These are phyloP conservation scores for Penicillium egyptiacum DNA, from an alignment of 495 filamentous ascomycete genomes.

Conservation along the genomic window DNA sequence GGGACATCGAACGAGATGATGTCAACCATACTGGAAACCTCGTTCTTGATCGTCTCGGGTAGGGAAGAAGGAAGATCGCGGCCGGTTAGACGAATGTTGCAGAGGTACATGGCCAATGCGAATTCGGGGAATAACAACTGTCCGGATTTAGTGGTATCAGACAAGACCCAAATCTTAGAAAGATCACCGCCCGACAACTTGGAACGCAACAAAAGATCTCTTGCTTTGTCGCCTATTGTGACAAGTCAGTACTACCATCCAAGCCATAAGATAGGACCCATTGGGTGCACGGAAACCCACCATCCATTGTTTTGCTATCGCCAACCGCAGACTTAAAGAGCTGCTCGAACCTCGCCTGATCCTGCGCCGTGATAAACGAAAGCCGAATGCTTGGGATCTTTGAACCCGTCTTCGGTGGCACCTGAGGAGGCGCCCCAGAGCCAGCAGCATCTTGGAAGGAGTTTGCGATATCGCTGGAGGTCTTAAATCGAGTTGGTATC, in stretches of 20 bases:
- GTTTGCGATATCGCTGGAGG: constrained; percentile 82
- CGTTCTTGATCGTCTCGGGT: constrained; percentile 86
- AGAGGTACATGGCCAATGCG: constrained; percentile 97
- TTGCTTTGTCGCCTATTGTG: constrained; percentile 71
- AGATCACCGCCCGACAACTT: constrained; percentile 78
- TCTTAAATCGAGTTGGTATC: constrained; percentile 55
- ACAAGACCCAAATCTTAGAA: constrained; percentile 91
- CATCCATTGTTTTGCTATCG: constrained; percentile 81
- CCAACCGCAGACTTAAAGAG: constrained; percentile 95
- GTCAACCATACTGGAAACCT: constrained; percentile 99
- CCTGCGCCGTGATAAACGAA: constrained; percentile 91
- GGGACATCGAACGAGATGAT: constrained; percentile 95
- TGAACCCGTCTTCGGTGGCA: constrained; percentile 53
- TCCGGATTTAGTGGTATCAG: constrained; percentile 94
- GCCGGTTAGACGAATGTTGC: constrained; percentile 86
- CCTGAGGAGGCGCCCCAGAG: constrained; percentile 46
- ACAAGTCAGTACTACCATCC: constrained; percentile 21
- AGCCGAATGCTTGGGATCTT: constrained; percentile 95
- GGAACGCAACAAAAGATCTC: constrained; percentile 83
- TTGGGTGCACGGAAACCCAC: constrained; percentile 29
- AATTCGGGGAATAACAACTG: constrained; percentile 98
- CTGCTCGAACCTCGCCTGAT: constrained; percentile 97
- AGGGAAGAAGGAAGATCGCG: constrained; percentile 72
- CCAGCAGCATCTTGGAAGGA: constrained; percentile 62
- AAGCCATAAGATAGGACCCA: neutral